Evolutionary conservation across 208 protist species (phyloP).

Genomic region (Kentomonas sorsogonicus): DNA sequence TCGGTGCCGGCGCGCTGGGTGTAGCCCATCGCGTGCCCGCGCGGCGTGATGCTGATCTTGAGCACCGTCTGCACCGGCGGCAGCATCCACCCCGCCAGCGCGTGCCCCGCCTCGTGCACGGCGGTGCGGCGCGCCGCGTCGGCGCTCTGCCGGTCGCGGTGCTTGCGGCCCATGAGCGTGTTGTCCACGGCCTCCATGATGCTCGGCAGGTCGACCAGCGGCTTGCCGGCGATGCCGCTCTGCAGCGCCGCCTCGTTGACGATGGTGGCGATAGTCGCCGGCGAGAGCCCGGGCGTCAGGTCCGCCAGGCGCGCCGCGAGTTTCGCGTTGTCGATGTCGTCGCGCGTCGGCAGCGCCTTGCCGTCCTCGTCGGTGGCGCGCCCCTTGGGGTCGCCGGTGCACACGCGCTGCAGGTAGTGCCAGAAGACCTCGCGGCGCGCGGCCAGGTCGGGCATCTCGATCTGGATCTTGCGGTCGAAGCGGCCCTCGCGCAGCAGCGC

Average conservation of each 20-base stretch:
- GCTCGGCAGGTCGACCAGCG: slow-evolving; percentile 54
- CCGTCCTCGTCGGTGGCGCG: slow-evolving; percentile 54
- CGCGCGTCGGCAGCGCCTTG: slow-evolving; percentile 36
- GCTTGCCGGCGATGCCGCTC: slow-evolving; percentile 75
- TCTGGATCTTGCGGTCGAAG: slow-evolving; percentile 84
- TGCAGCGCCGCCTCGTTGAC: slow-evolving; percentile 95
- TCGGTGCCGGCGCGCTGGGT: slow-evolving; percentile 83
- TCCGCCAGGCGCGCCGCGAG: slow-evolving; percentile 51
- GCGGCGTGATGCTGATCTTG: slow-evolving; percentile 81
- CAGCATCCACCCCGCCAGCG: slow-evolving; percentile 73
- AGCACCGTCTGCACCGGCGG: slow-evolving; percentile 63
- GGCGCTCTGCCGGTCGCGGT: slow-evolving; percentile 72
- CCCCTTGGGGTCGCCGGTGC: slow-evolving; percentile 75
- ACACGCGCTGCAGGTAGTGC: slow-evolving; percentile 74
- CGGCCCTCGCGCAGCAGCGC: slow-evolving; percentile 83
- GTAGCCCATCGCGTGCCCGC: slow-evolving; percentile 79
- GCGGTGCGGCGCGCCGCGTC: slow-evolving; percentile 53
- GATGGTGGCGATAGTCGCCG: slow-evolving; percentile 95
- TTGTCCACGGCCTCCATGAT: slow-evolving; percentile 82
- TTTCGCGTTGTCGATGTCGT: slow-evolving; percentile 52
- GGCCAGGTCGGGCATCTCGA: slow-evolving; percentile 82
- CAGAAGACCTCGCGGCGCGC: slow-evolving; percentile 80
- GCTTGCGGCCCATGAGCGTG: slow-evolving; percentile 74
- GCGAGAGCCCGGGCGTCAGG: slow-evolving; percentile 86
- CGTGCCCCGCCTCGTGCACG: slow-evolving; percentile 73